Base-by-base conservation (phyloP, 192 early-diverging fungal species). In the Haplosporangium gracile region DNA sequence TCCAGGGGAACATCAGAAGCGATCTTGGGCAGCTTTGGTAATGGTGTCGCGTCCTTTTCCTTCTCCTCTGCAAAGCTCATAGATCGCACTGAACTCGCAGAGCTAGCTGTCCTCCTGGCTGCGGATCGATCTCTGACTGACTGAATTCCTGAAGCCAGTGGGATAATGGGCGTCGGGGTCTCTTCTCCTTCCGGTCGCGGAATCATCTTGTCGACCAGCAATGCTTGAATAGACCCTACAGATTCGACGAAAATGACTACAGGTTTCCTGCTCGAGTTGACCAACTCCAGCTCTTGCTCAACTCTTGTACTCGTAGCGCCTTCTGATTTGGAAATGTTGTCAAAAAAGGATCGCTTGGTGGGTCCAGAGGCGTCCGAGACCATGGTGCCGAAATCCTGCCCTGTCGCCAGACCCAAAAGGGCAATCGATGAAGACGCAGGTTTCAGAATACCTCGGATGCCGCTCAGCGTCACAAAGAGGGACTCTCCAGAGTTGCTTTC, bases 211-310 rank as follows among this genome's bases (percentile, higher is more conserved):
- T 85, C 78, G 8, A 85, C 69, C 43, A 85, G 72, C 15, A 85
- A 60, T 15, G 83, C 78, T n/a, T 85, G 83, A 5, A 85, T 65
- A 7, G 83, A 80, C 3, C 83, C 83, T 0, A 85, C 83, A 49
- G 83, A 80, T 63, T 85, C 83, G 2, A 85, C 83, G 77, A 73
- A 85, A 49, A 85, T 85, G 34, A 80, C 42, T 0, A 85, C 83
- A n/a, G 83, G 78, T 65, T 78, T 70, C n/a, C 68, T 80, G 78
- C 83, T 85, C 22, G 83, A 85, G 43, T 85, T 85, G n/a, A 85
- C 83, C 38, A 85, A 18, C 16, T 77, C 80, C 26, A 85, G 43
- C 16, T 80, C 83, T 29, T 82, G 42, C 26, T 57, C 47, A 9
- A 45, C 20, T 55, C 3, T 60, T 15, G 77, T 49, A 22, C 47